phyloP scores from a whole-genome alignment of 306 rosid genomes.

The Oxytropis ochrocephala region DNA sequence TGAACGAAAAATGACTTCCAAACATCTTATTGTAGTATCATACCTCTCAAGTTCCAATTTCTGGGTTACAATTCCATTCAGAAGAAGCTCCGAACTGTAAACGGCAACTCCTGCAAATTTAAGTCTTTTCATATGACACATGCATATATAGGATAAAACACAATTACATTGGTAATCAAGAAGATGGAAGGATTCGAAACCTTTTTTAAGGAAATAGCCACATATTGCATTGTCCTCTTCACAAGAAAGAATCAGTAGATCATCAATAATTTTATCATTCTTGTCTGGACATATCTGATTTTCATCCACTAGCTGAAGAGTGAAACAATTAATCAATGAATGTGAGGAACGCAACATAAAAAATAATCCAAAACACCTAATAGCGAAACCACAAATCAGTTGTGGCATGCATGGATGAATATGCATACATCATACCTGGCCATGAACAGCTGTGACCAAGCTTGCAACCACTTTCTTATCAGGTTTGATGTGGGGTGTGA shows the following conservation, averaged over 20 bases:
- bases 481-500: constrained; percentile 47
- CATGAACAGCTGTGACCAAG: constrained; percentile 42
- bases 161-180: neutral
- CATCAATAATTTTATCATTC: constrained; percentile 23
- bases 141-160: neutral
- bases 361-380: constrained; percentile 1
- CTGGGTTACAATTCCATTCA: constrained; percentile 47
- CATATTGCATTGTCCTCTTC: constrained; percentile 44
- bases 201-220: constrained; percentile 31
- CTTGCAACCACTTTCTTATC: constrained; percentile 30
- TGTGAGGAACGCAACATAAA: neutral
- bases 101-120: constrained; percentile 34
- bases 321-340: constrained; percentile 3
- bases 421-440: constrained; percentile 42
- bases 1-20: neutral
- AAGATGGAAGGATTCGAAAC: constrained; percentile 18
- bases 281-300: constrained; percentile 17
- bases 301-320: constrained; percentile 44
- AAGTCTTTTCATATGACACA: neutral
- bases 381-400: constrained; percentile 10
- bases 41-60: constrained; percentile 35
- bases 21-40: neutral
- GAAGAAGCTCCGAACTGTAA: constrained; percentile 41
- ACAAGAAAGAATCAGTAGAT: constrained; percentile 46
- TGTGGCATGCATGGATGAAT: constrained; percentile 10